Evolutionary conservation across 257 asterid species (phyloP).

Genomic region (Henckelia pumila): DNA sequence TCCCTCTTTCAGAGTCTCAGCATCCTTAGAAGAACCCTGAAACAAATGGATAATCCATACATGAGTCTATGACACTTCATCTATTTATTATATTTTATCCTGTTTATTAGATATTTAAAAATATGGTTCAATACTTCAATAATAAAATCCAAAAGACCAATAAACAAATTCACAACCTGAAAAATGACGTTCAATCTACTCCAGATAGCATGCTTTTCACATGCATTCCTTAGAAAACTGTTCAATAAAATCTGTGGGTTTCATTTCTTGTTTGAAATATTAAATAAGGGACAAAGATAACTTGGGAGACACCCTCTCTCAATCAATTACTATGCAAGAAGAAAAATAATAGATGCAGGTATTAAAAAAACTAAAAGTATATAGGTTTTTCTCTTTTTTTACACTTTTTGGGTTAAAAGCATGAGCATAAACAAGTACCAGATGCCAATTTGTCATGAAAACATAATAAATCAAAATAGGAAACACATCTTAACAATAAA

Average conservation of each 20-base stretch:
- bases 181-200: constrained; percentile 4
- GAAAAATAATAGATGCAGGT: neutral
- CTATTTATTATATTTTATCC: neutral
- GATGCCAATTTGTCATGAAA: neutral
- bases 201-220: neutral
- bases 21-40: constrained; percentile 70
- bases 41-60: constrained; percentile 25
- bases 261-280: neutral
- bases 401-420: neutral
- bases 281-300: neutral
- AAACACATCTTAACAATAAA: neutral
- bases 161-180: constrained; percentile 4
- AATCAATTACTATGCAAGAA: neutral
- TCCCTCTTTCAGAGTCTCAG: constrained; percentile 63
- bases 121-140: neutral
- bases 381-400: neutral
- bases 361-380: constrained; percentile 13
- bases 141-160: constrained; percentile 17
- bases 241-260: neutral
- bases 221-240: neutral
- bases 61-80: constrained; percentile 21
- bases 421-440: constrained; percentile 26
- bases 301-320: neutral
- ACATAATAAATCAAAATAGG: neutral
- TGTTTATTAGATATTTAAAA: neutral